Conservation (phyloP, 352 stramenopile species). For the Plasmopara viticola region DNA sequence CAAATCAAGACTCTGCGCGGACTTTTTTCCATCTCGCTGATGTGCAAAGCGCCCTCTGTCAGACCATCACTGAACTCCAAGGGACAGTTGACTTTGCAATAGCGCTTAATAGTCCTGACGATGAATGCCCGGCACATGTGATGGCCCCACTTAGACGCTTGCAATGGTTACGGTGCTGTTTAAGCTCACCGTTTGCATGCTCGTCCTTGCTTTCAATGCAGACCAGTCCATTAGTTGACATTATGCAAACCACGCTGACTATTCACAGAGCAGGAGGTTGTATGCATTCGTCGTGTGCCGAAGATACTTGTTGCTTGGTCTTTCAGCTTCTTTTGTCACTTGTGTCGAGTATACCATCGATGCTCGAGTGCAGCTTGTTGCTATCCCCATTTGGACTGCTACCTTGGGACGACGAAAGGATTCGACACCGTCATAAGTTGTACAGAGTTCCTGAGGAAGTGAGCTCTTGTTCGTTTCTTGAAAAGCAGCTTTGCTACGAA, state of each 20-base stretch:
- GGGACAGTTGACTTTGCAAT: slow-evolving; percentile 21
- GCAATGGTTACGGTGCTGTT: slow-evolving; percentile 27
- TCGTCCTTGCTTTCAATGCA: slow-evolving; percentile 9
- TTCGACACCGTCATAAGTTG: slow-evolving; percentile 3
- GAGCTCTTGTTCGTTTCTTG: slow-evolving; percentile 27
- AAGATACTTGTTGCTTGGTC: slow-evolving; percentile 41
- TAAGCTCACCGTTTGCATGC: slow-evolving; percentile 27
- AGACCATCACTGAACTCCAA: slow-evolving; percentile 11
- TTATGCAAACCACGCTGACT: slow-evolving; percentile 22
- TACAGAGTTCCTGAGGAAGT: slow-evolving; percentile 5
- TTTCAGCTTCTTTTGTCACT: slow-evolving; percentile 31
- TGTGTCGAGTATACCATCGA: slow-evolving; percentile 29
- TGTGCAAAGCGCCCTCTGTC: slow-evolving; percentile 13
- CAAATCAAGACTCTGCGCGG: slow-evolving; percentile 2
- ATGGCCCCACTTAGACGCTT: slow-evolving; percentile 7
- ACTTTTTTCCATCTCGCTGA: slow-evolving; percentile 15
- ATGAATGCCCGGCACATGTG: slow-evolving; percentile 26
- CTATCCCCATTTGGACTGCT: slow-evolving; percentile 20
- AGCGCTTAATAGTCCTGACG: slow-evolving; percentile 32
- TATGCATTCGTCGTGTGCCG: slow-evolving; percentile 18
- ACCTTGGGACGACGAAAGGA: slow-evolving; percentile 9
- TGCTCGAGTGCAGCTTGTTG: slow-evolving; percentile 22
- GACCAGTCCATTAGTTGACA: slow-evolving; percentile 13
- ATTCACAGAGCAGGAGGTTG: slow-evolving; percentile 18
- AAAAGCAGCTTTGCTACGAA: slow-evolving; percentile 29